Evolutionary conservation across 2,329 filamentous ascomycete genomes (phyloP), one percentile per base, ranked within the genome.

Genomic region (Neodidymelliopsis sp.): DNA sequence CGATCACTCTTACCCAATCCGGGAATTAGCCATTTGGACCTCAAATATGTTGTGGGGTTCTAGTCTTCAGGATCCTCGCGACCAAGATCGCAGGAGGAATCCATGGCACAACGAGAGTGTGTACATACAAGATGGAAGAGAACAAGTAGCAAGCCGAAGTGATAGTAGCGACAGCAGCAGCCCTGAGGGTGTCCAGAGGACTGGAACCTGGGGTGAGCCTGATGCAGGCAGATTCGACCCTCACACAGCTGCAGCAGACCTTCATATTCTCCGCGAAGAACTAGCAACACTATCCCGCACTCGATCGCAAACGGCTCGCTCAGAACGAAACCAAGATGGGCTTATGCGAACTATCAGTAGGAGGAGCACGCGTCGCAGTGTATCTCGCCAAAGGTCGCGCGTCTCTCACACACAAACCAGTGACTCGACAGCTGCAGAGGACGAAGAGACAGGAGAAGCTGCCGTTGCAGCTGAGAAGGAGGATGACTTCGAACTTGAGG

Each of bases 401-500:
- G 25, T 50, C 16, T 41, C 58, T 18, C 49, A 54, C 18, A 49
- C 45, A 11, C 49, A 61, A 12, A 49, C 43, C 19, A 38, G 40
- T 22, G 44, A 29, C 7, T 36, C 50, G 6, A 45, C 46, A 8
- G 44, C 37, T 30, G 56, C 48, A 25, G 58, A 63, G 15, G 53
- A 63, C 1, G 66, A 71, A 35, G 47, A 49, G 7, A 54, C 45
- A 2, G 63, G 67, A 28, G 46, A 55, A 20, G 62, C 48, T n/a
- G 60, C 60, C 30, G 53, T 55, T 12, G 62, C 75, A 42, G 74
- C 71, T 4, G 77, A 81, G 12, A 79, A 81, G 12, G 70, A 82
- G 2, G 81, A 84, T 1, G 84, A 82, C 2, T 91, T 92, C 55
- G 81, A 88, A 52, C 78, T 92, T 1, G 82, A 81, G 24, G 76